Evolutionary conservation across 2,329 filamentous ascomycete species (phyloP), one percentile per base, ranked within the genome.

Genomic region (Xylaria sp.): DNA sequence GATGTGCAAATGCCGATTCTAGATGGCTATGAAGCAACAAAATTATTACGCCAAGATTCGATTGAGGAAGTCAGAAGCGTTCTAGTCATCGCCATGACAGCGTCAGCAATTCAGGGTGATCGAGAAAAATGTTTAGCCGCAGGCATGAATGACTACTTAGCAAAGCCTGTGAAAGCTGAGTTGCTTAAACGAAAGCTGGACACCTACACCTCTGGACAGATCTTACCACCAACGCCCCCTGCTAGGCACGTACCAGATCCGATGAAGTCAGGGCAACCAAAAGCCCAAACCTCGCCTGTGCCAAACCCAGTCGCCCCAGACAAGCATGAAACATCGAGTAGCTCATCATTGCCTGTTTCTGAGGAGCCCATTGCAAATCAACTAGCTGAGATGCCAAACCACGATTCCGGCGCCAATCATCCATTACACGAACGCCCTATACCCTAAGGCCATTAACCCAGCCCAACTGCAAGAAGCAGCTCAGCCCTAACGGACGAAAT

Each of bases 61-160:
- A 85, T 92, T 60, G 89, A 92, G 35, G 85, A 85, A 7, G 92
- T 98, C 10, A 85, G 91, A 54, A 88, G 91, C 66, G 87, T 96
- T 1, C 81, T 97, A n/a, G 91, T 98, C 49, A 97, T 98, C 69
- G 94, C 94, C 56, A 97, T 98, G 94, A 98, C 94, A 1, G 94
- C 94, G 1, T 93, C 90, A 25, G 94, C 94, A 3, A 98, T 98
- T 63, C 91, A 95, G 73, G 94, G 94, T 17, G 94, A 98, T 73
- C 85, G 93, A 48, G 94, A 98, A 74, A 97, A 96, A 78, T 97
- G 94, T 69, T 80, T 97, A n/a, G 92, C 93, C 51, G 92, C 92
- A 1, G 94, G 94, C 44, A 98, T 98, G 94, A 97, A 97, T 75
- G 95, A 97, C 72, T 98, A 97, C 71, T 85, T 97, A 1, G 93